Conservation (phyloP, 257 asterid genomes). For the Linderniella brevidens region DNA sequence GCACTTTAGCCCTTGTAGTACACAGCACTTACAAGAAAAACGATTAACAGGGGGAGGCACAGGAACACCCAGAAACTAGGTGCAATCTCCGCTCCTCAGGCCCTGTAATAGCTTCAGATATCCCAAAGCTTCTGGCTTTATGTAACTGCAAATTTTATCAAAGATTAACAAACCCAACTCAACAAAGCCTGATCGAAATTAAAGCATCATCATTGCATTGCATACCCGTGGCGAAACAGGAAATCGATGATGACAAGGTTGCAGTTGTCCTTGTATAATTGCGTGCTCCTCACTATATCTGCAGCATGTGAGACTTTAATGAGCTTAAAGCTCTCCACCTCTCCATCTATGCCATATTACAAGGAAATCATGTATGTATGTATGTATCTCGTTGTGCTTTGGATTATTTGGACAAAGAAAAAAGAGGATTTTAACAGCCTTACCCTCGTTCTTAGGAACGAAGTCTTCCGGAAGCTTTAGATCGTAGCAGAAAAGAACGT, state of each 20-base stretch:
- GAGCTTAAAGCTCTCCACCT: slow-evolving; percentile 80
- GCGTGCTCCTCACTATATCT: slow-evolving; percentile 36
- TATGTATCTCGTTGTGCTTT: too few relatives aligned
- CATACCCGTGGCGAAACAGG: slow-evolving; percentile 87
- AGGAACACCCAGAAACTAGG: too few relatives aligned
- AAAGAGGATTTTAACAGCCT: slow-evolving; percentile 7
- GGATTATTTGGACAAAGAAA: not conserved
- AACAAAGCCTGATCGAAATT: not conserved
- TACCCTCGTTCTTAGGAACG: slow-evolving; percentile 65
- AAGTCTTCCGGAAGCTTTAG: slow-evolving; percentile 69
- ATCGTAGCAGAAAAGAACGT: slow-evolving; percentile 88
- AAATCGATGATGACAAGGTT: slow-evolving; percentile 77
- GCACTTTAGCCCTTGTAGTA: too few relatives aligned
- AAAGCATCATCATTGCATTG: slow-evolving; percentile 11
- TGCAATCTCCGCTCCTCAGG: slow-evolving; percentile 65
- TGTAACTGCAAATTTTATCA: slow-evolving; percentile 29
- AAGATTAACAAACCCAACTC: not conserved
- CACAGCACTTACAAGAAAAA: too few relatives aligned
- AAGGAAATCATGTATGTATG: not conserved
- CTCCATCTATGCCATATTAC: slow-evolving; percentile 50
- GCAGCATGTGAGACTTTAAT: slow-evolving; percentile 53
- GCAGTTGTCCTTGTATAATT: slow-evolving; percentile 60
- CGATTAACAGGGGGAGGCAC: too few relatives aligned
- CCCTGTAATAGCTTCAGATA: slow-evolving; percentile 57
- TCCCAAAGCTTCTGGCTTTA: slow-evolving; percentile 63